Conservation (phyloP, 805 yeast species). For the Myxozyma neotropica region DNA sequence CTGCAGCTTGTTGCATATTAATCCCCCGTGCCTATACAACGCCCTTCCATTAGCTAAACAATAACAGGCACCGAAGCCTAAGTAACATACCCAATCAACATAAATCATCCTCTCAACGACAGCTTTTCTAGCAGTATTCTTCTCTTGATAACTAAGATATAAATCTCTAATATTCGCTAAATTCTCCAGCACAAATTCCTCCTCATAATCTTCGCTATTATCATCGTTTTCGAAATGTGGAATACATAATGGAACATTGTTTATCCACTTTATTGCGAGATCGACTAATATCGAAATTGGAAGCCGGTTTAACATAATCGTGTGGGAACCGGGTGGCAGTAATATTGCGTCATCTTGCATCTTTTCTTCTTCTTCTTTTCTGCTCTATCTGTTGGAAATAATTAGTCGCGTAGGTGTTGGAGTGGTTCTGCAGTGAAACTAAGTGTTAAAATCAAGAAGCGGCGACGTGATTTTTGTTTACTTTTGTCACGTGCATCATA, state of each 20-base stretch:
- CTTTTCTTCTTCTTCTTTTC: neutral
- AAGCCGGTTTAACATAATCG: constrained; percentile 4
- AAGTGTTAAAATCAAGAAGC: neutral
- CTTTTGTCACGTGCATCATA: too few relatives aligned
- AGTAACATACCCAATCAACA: constrained; percentile 32
- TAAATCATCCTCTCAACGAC: constrained; percentile 21
- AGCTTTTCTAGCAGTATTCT: neutral
- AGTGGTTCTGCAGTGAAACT: neutral
- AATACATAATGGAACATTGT: constrained; percentile 4
- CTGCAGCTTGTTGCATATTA: constrained; percentile 28
- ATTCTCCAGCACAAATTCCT: neutral
- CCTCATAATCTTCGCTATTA: constrained; percentile 29
- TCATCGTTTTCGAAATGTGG: constrained; percentile 7
- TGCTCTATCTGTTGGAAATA: too few relatives aligned
- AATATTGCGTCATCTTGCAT: constrained; percentile 17
- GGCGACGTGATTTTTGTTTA: neutral
- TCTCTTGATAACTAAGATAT: constrained; percentile 1
- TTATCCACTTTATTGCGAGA: constrained; percentile 21
- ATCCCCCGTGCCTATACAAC: constrained; percentile 30
- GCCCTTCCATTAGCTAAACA: too few relatives aligned
- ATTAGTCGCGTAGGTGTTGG: neutral
- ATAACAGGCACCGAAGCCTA: too few relatives aligned
- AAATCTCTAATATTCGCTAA: constrained; percentile 5
- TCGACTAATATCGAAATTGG: constrained; percentile 9
- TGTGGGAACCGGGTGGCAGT: constrained; percentile 15